Evolutionary conservation across 2,329 filamentous ascomycete genomes (phyloP).

Genomic region (Pyrenophora teres): DNA sequence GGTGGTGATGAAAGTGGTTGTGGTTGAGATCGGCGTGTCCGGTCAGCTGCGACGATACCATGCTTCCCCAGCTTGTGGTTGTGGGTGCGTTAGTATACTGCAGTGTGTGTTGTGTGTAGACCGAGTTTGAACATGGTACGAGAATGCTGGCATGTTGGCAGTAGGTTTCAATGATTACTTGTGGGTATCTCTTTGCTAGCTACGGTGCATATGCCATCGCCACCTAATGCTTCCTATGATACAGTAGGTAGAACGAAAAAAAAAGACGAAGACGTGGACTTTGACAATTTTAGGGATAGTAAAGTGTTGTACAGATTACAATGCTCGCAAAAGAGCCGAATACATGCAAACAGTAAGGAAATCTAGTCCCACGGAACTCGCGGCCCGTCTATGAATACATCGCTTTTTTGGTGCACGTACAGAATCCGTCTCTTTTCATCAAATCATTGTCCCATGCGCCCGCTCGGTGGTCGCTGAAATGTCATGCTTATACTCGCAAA

Average conservation of each 20-base stretch:
- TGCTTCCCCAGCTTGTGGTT: neutral
- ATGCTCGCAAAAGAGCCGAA: constrained; percentile 9
- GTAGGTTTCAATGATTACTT: neutral
- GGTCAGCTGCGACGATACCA: neutral
- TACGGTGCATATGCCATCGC: neutral
- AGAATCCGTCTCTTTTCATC: constrained; percentile 18
- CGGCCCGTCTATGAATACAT: constrained; percentile 8
- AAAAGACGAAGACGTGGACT: neutral
- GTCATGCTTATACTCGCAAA: neutral
- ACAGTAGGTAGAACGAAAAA: neutral
- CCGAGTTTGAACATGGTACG: neutral
- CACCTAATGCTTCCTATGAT: neutral
- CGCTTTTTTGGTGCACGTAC: constrained; percentile 17
- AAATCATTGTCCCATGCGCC: constrained; percentile 15
- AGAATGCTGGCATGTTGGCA: neutral
- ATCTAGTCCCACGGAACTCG: constrained; percentile 9
- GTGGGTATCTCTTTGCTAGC: neutral
- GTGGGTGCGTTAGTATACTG: neutral
- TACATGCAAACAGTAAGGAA: neutral
- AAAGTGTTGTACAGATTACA: constrained; percentile 15
- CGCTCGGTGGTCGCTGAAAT: constrained; percentile 15
- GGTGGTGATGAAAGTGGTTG: neutral
- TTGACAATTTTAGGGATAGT: neutral
- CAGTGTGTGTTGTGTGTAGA: neutral
- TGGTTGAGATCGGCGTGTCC: neutral